Percentiles rank a stretch among this genome's conserved stretches.
These are phyloP conservation scores for Rhizoctonia solani DNA, from an alignment of 1,284 basidiomycete genomes.

Conservation along the genomic window DNA sequence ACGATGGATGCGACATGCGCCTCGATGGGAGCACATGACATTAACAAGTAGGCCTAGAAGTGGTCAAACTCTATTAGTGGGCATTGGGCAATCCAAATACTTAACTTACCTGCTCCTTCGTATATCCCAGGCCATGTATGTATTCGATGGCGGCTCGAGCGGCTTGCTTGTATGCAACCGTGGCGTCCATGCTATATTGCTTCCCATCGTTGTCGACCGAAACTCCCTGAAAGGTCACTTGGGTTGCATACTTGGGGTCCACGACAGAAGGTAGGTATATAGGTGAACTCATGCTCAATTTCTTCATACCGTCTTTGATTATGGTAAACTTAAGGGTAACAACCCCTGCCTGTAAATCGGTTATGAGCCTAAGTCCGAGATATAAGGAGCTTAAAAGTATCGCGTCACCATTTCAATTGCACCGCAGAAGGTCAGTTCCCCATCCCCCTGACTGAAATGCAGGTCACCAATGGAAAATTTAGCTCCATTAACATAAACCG, in stretches of 20 bases:
- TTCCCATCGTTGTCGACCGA: slow-evolving; percentile 74
- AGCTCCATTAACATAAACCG: slow-evolving; percentile 75
- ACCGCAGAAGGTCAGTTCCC: slow-evolving; percentile 71
- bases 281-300: slow-evolving; percentile 73
- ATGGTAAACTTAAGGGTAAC: slow-evolving; percentile 74
- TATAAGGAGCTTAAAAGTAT: background rate
- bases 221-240: slow-evolving; percentile 73
- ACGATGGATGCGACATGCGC: slow-evolving; percentile 75
- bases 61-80: background rate
- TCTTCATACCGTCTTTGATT: slow-evolving; percentile 75
- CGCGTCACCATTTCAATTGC: slow-evolving; percentile 71
- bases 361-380: slow-evolving; percentile 33
- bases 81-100: background rate
- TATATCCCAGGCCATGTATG: slow-evolving; percentile 51
- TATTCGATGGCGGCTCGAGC: slow-evolving; percentile 76
- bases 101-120: slow-evolving; percentile 58
- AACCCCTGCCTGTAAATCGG: slow-evolving; percentile 63
- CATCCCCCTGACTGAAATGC: slow-evolving; percentile 82
- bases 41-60: slow-evolving; percentile 55
- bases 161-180: slow-evolving; percentile 79
- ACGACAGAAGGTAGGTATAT: slow-evolving; percentile 79
- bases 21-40: slow-evolving; percentile 77
- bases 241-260: slow-evolving; percentile 71
- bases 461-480: slow-evolving; percentile 79
- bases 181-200: slow-evolving; percentile 78